A percentile compares a stretch with the other conserved stretches of the same genome.
Evolutionary conservation across 2,329 filamentous ascomycete genomes (phyloP).

Genomic region (Penicillium digitatum): DNA sequence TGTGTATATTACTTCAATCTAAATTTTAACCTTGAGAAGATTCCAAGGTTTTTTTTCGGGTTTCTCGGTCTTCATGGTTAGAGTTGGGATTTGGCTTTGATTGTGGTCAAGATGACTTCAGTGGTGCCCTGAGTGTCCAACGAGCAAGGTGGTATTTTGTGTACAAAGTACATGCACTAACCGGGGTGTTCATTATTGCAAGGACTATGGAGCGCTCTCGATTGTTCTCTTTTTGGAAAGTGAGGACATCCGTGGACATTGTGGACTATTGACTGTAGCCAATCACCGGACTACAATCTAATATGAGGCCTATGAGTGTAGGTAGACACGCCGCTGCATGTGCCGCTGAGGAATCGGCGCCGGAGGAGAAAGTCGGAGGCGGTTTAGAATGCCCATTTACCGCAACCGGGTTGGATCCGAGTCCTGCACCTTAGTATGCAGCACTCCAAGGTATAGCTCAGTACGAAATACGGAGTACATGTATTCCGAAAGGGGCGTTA

Average conservation of each 20-base stretch:
- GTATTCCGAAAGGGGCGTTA: not conserved
- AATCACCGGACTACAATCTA: not conserved
- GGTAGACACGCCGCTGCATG: not conserved
- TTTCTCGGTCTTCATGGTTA: not conserved
- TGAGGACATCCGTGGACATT: not conserved
- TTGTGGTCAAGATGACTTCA: not conserved
- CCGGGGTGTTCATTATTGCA: not conserved
- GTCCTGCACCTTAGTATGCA: not conserved
- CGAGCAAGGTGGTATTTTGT: not conserved
- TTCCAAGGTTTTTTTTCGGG: not conserved
- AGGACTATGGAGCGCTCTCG: not conserved
- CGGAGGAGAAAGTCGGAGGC: constrained; percentile 2
- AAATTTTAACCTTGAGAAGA: not conserved
- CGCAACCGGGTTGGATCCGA: not conserved
- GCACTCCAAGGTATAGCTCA: not conserved
- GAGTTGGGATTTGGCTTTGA: not conserved
- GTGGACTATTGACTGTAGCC: not conserved
- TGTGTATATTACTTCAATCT: not conserved
- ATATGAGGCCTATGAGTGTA: not conserved
- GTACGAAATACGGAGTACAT: not conserved
- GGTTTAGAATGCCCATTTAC: not conserved
- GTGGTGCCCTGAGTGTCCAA: not conserved
- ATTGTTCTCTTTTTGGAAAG: not conserved
- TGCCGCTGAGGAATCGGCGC: not conserved
- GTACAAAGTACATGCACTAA: not conserved